Base-by-base conservation (phyloP, 2,329 filamentous ascomycete species). In the Alternaria sp. region DNA sequence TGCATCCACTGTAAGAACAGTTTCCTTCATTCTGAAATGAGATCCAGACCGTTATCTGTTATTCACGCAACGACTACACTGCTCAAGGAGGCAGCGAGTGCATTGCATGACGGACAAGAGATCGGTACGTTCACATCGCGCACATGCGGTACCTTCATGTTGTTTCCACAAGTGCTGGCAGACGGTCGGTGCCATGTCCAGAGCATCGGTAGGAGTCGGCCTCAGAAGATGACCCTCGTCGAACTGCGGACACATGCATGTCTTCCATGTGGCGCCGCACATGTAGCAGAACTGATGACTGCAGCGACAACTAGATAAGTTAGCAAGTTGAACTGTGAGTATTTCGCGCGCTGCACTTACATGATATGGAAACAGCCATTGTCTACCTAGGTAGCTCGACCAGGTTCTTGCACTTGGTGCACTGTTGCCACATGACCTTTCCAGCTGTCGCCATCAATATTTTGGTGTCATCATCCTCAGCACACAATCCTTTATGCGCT, bases 301-400 rank as follows among this genome's bases (percentile, higher is more conserved):
- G 23, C 68, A 73, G 21, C 63, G 66, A 28, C 70, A 73, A 43
- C 40, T 43, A 19, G 1, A 19, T 10, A 6, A 1, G n/a, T 43
- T 19, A 43, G 40, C 6, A 43, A 6, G 2, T 19, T 3, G 0
- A 19, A 19, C 0, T 43, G n/a, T 2, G n/a, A 43, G n/a, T 43
- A 12, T 36, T 1, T 15, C 13, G 30, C 30, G 40, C 15, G 40
- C 40, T 43, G 15, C 8, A 43, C 40, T 43, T 11, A 12, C 69
- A 40, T 63, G 62, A 73, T 71, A 43, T 72, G 71, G 32, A 63
- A 71, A 49, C 69, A 73, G 4, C 71, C 71, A 4, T 19, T 9
- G 1, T 17, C n/a, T 4, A n/a, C n/a, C n/a, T n/a, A n/a, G n/a
- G n/a, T n/a, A 73, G 50, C 55, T 72, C 69, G 9, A 73, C 65